Base-by-base conservation (phyloP, 116 monocot genomes). In the Thalassia testudinum region DNA sequence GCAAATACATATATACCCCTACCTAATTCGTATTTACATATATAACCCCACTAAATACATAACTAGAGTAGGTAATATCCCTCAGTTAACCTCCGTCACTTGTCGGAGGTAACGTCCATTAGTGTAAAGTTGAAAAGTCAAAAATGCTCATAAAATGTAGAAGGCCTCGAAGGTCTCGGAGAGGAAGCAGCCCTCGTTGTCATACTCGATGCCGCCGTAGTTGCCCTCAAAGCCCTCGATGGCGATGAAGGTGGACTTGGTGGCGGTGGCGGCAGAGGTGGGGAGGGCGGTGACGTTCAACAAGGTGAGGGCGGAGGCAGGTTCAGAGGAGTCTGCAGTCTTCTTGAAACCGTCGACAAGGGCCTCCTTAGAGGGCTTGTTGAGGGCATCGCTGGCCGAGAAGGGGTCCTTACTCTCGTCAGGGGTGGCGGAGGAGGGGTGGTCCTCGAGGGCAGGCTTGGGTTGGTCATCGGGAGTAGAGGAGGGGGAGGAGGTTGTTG, bases 391-490 rank as follows among this genome's bases (percentile, higher is more conserved):
- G 43, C 86, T 87, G 3, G 86, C 86, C 0, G 81, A 78, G 42
- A 87, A 87, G 1, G 86, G 86, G 50, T 87, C 86, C 67, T 78
- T 87, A 69, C 79, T 75, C n/a, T n/a, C n/a, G n/a, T n/a, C n/a
- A n/a, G n/a, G n/a, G n/a, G n/a, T n/a, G n/a, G n/a, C n/a, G 6
- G 3, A 3, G 6, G 30, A 5, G 30, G 71, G 4, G 10, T 34
- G 3, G 30, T 34, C 30, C 30, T 34, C 30, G 30, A 34, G 3
- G 30, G 30, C 30, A 34, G 30, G 30, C 30, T 34, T 34, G 3
- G 30, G 10, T 34, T 34, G 6, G 6, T 34, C 30, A 3, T 3
- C 10, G 30, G 30, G 30, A 10, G 70, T 12, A 16, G 15, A 2
- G 15, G 44, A 2, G 30, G 70, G 21, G 19, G 15, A 2, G 15